Conservation (phyloP, 257 asterid genomes). For the Solanum etuberosum region DNA sequence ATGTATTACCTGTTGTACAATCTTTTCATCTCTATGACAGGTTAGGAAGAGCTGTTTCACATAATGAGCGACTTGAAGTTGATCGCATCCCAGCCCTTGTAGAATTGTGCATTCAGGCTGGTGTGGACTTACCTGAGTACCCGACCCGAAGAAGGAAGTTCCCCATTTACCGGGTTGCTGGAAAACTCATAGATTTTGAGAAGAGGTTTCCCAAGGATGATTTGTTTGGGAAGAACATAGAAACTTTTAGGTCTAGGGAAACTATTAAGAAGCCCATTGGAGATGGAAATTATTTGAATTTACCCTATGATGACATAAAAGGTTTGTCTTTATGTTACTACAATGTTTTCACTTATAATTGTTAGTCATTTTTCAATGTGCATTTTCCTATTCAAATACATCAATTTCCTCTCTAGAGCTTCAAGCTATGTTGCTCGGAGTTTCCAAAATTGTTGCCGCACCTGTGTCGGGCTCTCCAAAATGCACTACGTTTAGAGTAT, state of each 20-base stretch:
- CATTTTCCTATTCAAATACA: background rate
- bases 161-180: constrained; percentile 56
- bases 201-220: constrained; percentile 50
- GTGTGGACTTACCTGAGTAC: constrained; percentile 49
- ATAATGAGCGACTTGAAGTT: constrained; percentile 52
- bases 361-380: background rate
- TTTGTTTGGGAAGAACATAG: constrained; percentile 9
- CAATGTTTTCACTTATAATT: background rate
- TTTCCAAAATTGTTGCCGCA: background rate
- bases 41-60: constrained; percentile 62
- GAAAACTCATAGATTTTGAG: constrained; percentile 59
- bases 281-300: constrained; percentile 5
- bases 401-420: background rate
- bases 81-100: constrained; percentile 63
- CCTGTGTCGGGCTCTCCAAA: background rate
- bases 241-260: constrained; percentile 37
- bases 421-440: background rate
- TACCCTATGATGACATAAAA: constrained; percentile 25
- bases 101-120: constrained; percentile 76
- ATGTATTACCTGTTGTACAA: constrained; percentile 38
- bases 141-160: constrained; percentile 51
- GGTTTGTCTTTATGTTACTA: constrained; percentile 20
- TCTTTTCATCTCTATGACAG: constrained; percentile 71
- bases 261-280: constrained; percentile 4
- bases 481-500: background rate